phyloP scores from a whole-genome alignment of 352 stramenopile species.

The Phytophthora palmivora region DNA sequence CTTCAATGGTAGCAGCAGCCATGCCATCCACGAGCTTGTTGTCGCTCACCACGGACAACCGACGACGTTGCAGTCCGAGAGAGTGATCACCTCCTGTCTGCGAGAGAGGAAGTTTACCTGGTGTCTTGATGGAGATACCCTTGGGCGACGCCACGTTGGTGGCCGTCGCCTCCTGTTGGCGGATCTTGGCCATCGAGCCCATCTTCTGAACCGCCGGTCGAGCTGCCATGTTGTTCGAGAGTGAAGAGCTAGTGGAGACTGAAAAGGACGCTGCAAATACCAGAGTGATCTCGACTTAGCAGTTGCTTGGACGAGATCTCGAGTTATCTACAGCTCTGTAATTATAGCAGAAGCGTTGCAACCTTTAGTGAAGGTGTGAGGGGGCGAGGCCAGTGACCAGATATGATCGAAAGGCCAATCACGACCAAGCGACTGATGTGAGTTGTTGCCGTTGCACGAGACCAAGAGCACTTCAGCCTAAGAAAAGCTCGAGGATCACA shows the following conservation, averaged over 20 bases:
- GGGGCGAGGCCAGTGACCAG: conserved; percentile 14
- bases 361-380: conserved; percentile 1
- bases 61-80: conserved; percentile 67
- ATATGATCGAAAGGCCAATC: conserved; percentile 20
- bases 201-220: conserved; percentile 51
- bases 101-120: conserved; percentile 45
- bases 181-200: conserved; percentile 62
- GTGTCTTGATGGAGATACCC: conserved; percentile 81
- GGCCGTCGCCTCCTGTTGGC: conserved; percentile 64
- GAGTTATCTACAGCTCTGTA: conserved; percentile 18
- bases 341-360: conserved; percentile 24
- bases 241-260: conserved; percentile 11
- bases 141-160: conserved; percentile 84
- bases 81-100: conserved; percentile 54
- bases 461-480: conserved; percentile 7
- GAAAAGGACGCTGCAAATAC: conserved; percentile 31
- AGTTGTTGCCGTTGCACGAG: conserved; percentile 17
- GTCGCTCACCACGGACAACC: conserved; percentile 79
- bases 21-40: conserved; percentile 87
- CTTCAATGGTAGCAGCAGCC: conserved; percentile 62
- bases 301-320: conserved; percentile 1
- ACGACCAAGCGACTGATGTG: neutral
- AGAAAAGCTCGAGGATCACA: too few species aligned
- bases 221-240: conserved; percentile 54
- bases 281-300: conserved; percentile 23